Conservation (phyloP, 805 yeast species). For the Pichia gijzeniarum region DNA sequence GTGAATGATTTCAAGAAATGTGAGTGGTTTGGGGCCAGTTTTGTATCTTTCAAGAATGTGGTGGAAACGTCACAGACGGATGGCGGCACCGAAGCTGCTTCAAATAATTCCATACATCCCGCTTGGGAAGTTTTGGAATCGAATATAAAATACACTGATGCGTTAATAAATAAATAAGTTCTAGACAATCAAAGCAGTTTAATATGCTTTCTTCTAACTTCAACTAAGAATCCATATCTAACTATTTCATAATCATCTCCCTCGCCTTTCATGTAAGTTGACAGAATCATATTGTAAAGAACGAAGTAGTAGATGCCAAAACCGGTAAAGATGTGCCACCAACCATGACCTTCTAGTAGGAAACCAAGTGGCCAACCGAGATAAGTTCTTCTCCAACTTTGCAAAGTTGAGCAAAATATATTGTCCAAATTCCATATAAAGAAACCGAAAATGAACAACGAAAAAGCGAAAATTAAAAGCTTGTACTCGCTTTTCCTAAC, state of each 20-base stretch:
- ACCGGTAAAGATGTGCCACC: conserved; percentile 94
- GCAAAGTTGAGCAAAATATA: conserved; percentile 60
- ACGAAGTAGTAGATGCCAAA: conserved; percentile 83
- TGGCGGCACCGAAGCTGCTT: neutral
- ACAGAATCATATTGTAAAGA: conserved; percentile 68
- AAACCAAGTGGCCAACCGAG: conserved; percentile 83
- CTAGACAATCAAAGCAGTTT: neutral
- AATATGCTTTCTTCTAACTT: conserved; percentile 26
- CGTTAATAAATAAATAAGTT: neutral
- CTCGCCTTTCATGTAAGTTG: conserved; percentile 57
- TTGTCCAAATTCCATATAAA: conserved; percentile 86
- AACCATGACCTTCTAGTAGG: conserved; percentile 85
- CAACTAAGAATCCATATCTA: conserved; percentile 53
- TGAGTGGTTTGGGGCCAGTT: conserved; percentile 10
- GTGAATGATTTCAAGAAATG: neutral
- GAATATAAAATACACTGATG: conserved; percentile 9
- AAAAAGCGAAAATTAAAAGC: conserved; percentile 25
- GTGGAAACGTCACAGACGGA: neutral
- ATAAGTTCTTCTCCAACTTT: conserved; percentile 45
- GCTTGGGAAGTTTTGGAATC: conserved; percentile 6
- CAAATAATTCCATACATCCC: neutral
- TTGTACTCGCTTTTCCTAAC: conserved; percentile 23
- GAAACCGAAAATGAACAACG: conserved; percentile 63
- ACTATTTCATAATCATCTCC: conserved; percentile 49
- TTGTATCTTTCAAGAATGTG: conserved; percentile 1